phyloP scores from a whole-genome alignment of 78 protist genomes.

The Neovahlkampfia damariscottae region DNA sequence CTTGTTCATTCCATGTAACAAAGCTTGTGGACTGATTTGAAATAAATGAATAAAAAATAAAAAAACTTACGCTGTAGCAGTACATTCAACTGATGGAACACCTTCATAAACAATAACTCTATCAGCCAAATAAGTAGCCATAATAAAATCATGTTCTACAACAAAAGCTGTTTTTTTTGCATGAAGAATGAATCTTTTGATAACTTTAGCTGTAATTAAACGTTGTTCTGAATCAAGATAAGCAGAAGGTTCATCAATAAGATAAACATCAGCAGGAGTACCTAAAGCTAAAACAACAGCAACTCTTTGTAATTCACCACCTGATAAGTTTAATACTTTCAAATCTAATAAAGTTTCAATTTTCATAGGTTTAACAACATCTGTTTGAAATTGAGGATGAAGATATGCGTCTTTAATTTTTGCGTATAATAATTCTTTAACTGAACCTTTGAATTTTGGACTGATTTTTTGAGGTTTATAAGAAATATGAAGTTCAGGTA shows the following conservation, averaged over 20 bases:
- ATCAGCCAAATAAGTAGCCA: conserved; percentile 99
- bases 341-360: conserved; percentile 79
- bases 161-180: conserved; percentile 94
- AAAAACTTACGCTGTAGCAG: conserved; percentile 36
- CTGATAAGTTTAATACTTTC: conserved; percentile 79
- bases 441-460: conserved; percentile 86
- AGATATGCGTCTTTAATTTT: conserved; percentile 61
- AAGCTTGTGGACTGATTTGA: conserved; percentile 51
- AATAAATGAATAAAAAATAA: background rate
- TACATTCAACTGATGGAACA: conserved; percentile 36
- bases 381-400: conserved; percentile 92
- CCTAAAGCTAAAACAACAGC: conserved; percentile 92
- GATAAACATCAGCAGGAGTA: conserved; percentile 94
- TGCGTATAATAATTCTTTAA: conserved; percentile 71
- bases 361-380: conserved; percentile 90
- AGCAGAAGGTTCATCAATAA: conserved; percentile 99
- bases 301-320: conserved; percentile 99
- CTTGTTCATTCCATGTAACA: conserved; percentile 93
- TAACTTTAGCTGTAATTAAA: conserved; percentile 86
- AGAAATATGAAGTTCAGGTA: conserved; percentile 78
- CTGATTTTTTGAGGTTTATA: conserved; percentile 98
- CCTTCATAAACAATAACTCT: conserved; percentile 93
- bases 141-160: conserved; percentile 99
- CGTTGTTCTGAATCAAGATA: conserved; percentile 99
- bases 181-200: conserved; percentile 93